phyloP scores from a whole-genome alignment of 1,284 basidiomycete species.

The Naganishia liquefaciens region DNA sequence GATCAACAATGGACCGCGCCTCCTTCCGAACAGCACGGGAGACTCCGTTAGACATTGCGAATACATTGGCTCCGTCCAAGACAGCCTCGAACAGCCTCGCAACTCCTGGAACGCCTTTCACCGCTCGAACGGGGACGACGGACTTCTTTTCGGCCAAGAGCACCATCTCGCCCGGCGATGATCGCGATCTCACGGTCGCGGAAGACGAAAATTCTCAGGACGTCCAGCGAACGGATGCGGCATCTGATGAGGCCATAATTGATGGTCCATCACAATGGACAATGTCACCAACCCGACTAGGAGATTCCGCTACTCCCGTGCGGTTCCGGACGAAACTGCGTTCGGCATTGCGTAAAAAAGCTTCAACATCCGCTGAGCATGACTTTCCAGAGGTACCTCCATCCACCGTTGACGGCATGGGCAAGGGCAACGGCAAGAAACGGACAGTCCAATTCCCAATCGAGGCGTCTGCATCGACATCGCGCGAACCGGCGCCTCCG shows the following conservation, averaged over 20 bases:
- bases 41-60: not conserved
- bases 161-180: not conserved
- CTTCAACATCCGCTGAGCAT: not conserved
- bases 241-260: not conserved
- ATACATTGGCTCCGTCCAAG: too few relatives aligned
- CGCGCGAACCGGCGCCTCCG: conserved; percentile 42
- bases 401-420: not conserved
- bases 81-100: not conserved
- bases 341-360: conserved; percentile 5
- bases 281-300: not conserved
- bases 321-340: conserved; percentile 6
- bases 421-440: not conserved
- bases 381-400: not conserved
- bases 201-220: not conserved
- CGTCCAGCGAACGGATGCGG: not conserved
- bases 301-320: not conserved
- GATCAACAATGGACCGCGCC: conserved; percentile 5
- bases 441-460: conserved; percentile 29
- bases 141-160: conserved; percentile 27
- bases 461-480: conserved; percentile 32
- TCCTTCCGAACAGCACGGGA: conserved; percentile 24
- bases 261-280: not conserved
- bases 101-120: conserved; percentile 2
- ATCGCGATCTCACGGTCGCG: not conserved
- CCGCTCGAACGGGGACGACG: conserved; percentile 2